A percentile compares a stretch with the other conserved stretches of the same genome.
Evolutionary conservation across 208 protist genomes (phyloP).

Genomic region (Phytomonas francai): DNA sequence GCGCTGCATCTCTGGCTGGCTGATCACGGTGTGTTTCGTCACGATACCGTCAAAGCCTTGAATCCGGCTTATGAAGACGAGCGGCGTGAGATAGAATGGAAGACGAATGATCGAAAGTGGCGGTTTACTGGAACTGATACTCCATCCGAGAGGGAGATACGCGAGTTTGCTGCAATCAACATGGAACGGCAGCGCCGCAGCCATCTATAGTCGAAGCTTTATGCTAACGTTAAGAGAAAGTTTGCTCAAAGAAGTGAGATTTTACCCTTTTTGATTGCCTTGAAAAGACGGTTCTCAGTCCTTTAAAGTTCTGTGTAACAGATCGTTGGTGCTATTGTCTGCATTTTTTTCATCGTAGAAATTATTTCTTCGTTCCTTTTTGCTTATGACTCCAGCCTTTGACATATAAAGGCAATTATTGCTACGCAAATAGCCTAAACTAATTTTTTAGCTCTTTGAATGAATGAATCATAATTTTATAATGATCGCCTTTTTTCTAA

Average conservation of each 20-base stretch:
- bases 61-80: constrained; percentile 85
- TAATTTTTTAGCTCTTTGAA: neutral
- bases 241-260: neutral
- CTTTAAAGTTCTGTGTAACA: neutral
- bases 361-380: constrained; percentile 13
- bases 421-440: neutral
- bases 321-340: neutral
- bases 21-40: constrained; percentile 80
- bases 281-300: neutral
- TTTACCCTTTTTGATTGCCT: neutral
- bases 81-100: constrained; percentile 70
- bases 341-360: constrained; percentile 8
- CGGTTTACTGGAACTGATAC: constrained; percentile 77
- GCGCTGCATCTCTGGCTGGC: constrained; percentile 81
- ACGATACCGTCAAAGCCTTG: constrained; percentile 82
- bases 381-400: neutral
- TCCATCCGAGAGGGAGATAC: constrained; percentile 65
- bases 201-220: neutral
- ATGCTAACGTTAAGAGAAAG: neutral
- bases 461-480: neutral
- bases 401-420: neutral
- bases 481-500: neutral
- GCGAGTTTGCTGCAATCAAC: constrained; percentile 85
- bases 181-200: constrained; percentile 38
- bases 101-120: constrained; percentile 84